Evolutionary conservation across 495 filamentous ascomycete genomes (phyloP).

Genomic region (Pseudotulostoma volvatum): DNA sequence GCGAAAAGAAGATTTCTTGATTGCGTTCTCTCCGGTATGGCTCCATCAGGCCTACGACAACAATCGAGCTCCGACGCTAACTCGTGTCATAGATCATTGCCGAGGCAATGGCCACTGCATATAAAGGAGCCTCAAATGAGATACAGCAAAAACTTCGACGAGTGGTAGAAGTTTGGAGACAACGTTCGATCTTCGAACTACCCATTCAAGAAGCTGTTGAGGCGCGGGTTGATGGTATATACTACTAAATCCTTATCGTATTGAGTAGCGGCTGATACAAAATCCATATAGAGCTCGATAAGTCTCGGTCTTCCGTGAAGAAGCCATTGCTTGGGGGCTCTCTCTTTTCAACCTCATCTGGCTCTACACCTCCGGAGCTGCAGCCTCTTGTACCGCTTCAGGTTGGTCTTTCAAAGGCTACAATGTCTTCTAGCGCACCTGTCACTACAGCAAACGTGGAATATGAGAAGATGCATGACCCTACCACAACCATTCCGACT

Average conservation of each 20-base stretch:
- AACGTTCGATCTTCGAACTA: slow-evolving; percentile 67
- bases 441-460: slow-evolving; percentile 56
- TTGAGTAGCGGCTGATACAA: slow-evolving; percentile 1
- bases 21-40: slow-evolving; percentile 65
- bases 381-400: slow-evolving; percentile 55
- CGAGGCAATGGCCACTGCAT: slow-evolving; percentile 68
- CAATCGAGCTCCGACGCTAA: slow-evolving; percentile 9
- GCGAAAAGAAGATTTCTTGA: slow-evolving; percentile 77
- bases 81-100: slow-evolving; percentile 45
- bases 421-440: slow-evolving; percentile 41
- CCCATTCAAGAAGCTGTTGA: slow-evolving; percentile 67
- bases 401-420: slow-evolving; percentile 53
- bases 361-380: slow-evolving; percentile 58
- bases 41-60: neutral
- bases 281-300: slow-evolving; percentile 53
- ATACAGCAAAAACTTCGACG: slow-evolving; percentile 74
- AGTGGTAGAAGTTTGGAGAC: slow-evolving; percentile 87
- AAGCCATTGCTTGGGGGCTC: slow-evolving; percentile 55
- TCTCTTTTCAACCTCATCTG: slow-evolving; percentile 41
- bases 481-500: slow-evolving; percentile 44
- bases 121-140: slow-evolving; percentile 69
- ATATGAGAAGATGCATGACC: slow-evolving; percentile 64
- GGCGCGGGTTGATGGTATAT: slow-evolving; percentile 54
- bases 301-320: slow-evolving; percentile 45
- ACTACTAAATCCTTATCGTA: neutral